phyloP scores from a whole-genome alignment of 2,329 filamentous ascomycete species.

The Cercospora sesami region DNA sequence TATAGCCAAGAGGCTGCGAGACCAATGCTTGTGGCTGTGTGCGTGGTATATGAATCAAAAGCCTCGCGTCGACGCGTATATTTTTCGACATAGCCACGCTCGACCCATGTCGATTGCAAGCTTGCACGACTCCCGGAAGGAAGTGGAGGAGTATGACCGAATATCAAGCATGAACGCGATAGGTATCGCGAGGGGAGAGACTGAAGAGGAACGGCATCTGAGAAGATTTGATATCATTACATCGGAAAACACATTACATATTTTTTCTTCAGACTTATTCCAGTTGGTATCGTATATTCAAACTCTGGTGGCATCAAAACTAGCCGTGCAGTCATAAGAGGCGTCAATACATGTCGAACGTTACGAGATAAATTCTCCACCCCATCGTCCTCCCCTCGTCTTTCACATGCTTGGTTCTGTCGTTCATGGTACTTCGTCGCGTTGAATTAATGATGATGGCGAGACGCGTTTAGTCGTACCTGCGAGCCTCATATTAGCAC shows the following conservation, averaged over 20 bases:
- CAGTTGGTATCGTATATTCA: slow-evolving; percentile 13
- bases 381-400: neutral
- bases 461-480: slow-evolving; percentile 15
- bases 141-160: neutral
- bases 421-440: slow-evolving; percentile 8
- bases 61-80: neutral
- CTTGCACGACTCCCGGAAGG: neutral
- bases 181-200: neutral
- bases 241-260: slow-evolving; percentile 15
- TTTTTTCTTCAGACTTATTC: neutral
- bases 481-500: slow-evolving; percentile 12
- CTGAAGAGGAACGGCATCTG: neutral
- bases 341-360: slow-evolving; percentile 10
- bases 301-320: slow-evolving; percentile 7
- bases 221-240: slow-evolving; percentile 7
- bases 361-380: neutral
- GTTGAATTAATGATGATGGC: neutral
- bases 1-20: neutral
- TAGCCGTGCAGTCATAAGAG: slow-evolving; percentile 9
- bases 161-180: neutral
- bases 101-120: neutral
- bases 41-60: neutral
- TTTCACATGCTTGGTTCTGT: slow-evolving; percentile 5
- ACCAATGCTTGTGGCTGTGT: neutral
- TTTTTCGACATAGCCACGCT: neutral